Percentiles rank a stretch among this genome's conserved stretches.
Evolutionary conservation across 345 rosid species (phyloP).

Genomic region (Hypericum androsaemum): DNA sequence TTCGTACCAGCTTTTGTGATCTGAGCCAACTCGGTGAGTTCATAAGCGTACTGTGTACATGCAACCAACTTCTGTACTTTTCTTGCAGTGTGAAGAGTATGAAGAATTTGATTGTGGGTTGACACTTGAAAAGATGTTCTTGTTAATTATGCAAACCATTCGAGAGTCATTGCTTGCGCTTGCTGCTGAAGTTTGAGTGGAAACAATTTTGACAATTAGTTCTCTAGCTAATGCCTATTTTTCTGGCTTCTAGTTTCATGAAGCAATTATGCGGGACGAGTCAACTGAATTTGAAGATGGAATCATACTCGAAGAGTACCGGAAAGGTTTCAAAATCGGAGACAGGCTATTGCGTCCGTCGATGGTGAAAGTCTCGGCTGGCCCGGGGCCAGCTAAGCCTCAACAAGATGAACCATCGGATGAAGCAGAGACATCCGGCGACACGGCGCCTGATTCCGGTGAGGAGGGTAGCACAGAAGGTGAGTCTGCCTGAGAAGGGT

Average conservation of each 20-base stretch:
- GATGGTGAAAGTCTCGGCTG: slow-evolving; percentile 96
- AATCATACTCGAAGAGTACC: slow-evolving; percentile 64
- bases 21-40: slow-evolving; percentile 50
- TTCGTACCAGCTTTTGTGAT: slow-evolving; percentile 35
- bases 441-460: too few relatives aligned
- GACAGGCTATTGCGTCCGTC: slow-evolving; percentile 89
- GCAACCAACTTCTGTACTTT: slow-evolving; percentile 1
- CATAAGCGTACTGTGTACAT: not conserved
- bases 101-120: too few relatives aligned
- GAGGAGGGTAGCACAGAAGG: too few relatives aligned
- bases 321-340: slow-evolving; percentile 75
- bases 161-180: too few relatives aligned
- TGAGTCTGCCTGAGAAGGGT: too few relatives aligned
- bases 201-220: too few relatives aligned
- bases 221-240: not conserved
- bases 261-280: slow-evolving; percentile 91
- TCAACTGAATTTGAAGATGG: slow-evolving; percentile 77
- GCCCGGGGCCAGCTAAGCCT: slow-evolving; percentile 73
- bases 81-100: slow-evolving; percentile 2
- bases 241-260: slow-evolving; percentile 52
- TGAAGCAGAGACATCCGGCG: not conserved
- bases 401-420: slow-evolving; percentile 9
- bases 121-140: too few relatives aligned
- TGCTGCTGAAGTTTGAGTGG: too few relatives aligned
- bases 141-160: too few relatives aligned